Base-by-base conservation (phyloP, 441 rosid species). In the Cnidoscolus chayamansa region DNA sequence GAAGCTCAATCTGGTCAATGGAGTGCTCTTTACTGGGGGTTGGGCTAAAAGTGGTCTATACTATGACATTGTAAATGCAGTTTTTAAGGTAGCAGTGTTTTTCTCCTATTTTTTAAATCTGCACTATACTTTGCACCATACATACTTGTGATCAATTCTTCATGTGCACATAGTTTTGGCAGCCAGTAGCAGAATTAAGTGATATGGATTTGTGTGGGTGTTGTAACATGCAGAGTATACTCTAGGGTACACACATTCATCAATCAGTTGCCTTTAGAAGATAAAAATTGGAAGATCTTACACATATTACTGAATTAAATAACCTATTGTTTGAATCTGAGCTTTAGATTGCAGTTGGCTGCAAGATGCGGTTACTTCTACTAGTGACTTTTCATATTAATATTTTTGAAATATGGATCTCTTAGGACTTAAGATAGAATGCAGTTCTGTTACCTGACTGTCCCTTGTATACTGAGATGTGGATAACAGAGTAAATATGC, bases 1-100 rank as follows among this genome's bases (percentile, higher is more conserved):
- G 98, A 94, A 94, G 88, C 92, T 90, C 54, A 78, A 86, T 75
- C 75, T 94, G 80, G 91, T 94, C 12, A 91, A 91, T 55, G 98
- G 96, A 63, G 90, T 91, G 68, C 88, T 91, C 73, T 84, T 90
- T 48, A 91, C 98, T 15, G 98, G 97, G 19, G 98, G 97, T 68
- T 85, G 97, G 98, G 94, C 91, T 61, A 91, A 84, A 68, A 65
- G 31, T 4, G 96, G 97, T 7, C 79, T 85, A 82, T 94, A 94
- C 80, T 88, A 77, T 67, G 82, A 91, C 48, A 80, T 77, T 11
- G 93, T 73, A n/a, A 32, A 79, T 43, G 83, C 72, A 59, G 68
- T 91, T 60, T 87, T 94, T 76, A 76, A 83, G 90, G 97, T 91
- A 68, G 76, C 77, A 35, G 4, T 43, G 56, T n/a, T 64, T 51